phyloP scores from a whole-genome alignment of 2,329 filamentous ascomycete genomes.

The Penicillium sp. region DNA sequence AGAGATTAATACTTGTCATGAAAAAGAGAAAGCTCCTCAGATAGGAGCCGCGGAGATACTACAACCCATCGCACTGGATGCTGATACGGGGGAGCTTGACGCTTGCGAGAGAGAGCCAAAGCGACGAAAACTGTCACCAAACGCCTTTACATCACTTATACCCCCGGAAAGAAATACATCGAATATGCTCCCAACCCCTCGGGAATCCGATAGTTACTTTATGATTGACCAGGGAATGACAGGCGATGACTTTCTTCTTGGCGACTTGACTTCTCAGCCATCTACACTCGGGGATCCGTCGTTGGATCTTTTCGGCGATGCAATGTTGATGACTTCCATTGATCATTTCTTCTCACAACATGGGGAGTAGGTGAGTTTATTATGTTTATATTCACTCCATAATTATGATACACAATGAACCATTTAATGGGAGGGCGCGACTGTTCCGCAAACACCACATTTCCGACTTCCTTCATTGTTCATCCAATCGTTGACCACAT shows the following conservation, averaged over 20 bases:
- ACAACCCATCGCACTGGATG: background rate
- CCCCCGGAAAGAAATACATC: background rate
- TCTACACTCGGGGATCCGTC: background rate
- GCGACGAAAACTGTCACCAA: constrained; percentile 2
- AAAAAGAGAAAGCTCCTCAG: background rate
- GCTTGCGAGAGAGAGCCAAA: constrained; percentile 2
- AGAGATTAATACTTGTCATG: too few species aligned
- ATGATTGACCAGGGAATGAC: background rate
- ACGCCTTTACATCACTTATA: background rate
- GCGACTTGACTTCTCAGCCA: background rate
- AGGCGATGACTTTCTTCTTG: background rate
- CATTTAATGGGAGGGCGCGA: constrained; percentile 10
- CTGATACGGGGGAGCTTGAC: background rate
- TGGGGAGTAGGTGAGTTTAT: background rate
- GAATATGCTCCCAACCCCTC: background rate
- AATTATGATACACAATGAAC: background rate
- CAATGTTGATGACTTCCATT: constrained; percentile 9
- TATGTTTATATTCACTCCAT: background rate
- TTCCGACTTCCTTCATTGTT: constrained; percentile 13
- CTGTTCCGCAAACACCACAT: constrained; percentile 15
- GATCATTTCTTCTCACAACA: constrained; percentile 8
- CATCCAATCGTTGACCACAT: constrained; percentile 21
- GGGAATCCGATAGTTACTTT: background rate
- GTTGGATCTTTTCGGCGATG: constrained; percentile 3
- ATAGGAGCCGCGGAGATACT: background rate